Evolutionary conservation across 208 protist genomes (phyloP).

Genomic region (Blastocrithidia nonstop): DNA sequence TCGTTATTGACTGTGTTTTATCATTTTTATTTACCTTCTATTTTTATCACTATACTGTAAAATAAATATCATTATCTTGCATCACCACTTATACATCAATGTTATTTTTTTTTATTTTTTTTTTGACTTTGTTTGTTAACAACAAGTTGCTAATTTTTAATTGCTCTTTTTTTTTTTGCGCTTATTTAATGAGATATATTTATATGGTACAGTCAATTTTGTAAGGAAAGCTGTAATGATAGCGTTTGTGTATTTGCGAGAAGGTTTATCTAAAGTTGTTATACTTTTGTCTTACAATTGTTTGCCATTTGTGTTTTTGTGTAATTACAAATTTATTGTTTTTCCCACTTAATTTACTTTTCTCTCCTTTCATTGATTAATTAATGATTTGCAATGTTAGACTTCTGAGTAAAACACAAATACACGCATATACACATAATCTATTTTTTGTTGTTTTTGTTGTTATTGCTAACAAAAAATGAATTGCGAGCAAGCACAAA

Average conservation of each 20-base stretch:
- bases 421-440: neutral
- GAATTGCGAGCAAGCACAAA: neutral
- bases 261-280: too few relatives aligned
- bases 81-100: too few relatives aligned
- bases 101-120: too few relatives aligned
- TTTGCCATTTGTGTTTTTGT: constrained; percentile 2
- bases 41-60: too few relatives aligned
- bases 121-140: constrained; percentile 7
- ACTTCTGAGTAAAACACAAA: neutral
- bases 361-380: constrained; percentile 1
- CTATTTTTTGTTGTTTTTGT: constrained; percentile 4
- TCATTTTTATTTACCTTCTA: constrained; percentile 9
- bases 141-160: constrained; percentile 2
- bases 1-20: constrained; percentile 1
- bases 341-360: neutral
- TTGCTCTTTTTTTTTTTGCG: too few relatives aligned
- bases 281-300: neutral
- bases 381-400: neutral
- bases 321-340: neutral
- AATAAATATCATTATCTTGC: too few relatives aligned
- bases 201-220: too few relatives aligned
- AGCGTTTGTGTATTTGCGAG: too few relatives aligned
- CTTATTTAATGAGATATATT: too few relatives aligned
- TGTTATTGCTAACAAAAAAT: neutral
- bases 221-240: too few relatives aligned